Evolutionary conservation across 2,329 filamentous ascomycete genomes (phyloP).

Genomic region (Didymella exigua): DNA sequence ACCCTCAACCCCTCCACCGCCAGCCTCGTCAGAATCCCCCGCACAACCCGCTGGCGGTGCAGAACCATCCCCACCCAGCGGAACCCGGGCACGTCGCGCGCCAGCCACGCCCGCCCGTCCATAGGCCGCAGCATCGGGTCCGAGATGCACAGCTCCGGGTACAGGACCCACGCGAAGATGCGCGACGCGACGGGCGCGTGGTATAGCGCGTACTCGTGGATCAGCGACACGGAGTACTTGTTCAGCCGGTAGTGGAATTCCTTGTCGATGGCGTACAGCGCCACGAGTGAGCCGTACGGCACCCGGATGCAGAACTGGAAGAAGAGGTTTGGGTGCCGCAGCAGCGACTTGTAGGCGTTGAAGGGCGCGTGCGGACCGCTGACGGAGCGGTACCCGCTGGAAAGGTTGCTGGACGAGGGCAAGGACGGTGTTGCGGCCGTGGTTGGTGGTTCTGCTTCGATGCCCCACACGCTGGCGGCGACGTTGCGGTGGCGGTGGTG

Average conservation of each 20-base stretch:
- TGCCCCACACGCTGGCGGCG: constrained; percentile 28
- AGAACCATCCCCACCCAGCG: constrained; percentile 71
- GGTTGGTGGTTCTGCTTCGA: constrained; percentile 2
- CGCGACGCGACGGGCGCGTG: constrained; percentile 61
- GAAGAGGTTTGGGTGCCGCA: constrained; percentile 46
- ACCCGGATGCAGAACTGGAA: constrained; percentile 42
- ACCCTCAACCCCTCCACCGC: constrained; percentile 60
- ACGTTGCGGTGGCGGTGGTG: constrained; percentile 32
- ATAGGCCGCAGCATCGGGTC: constrained; percentile 63
- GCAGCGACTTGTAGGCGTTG: constrained; percentile 44
- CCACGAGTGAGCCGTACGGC: constrained; percentile 26
- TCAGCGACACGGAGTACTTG: constrained; percentile 61
- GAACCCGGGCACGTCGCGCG: constrained; percentile 63
- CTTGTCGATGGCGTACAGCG: constrained; percentile 49
- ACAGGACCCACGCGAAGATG: constrained; percentile 68
- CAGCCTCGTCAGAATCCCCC: constrained; percentile 66
- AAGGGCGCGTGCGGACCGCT: constrained; percentile 22
- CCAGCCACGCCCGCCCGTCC: constrained; percentile 41
- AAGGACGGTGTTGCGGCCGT: background rate
- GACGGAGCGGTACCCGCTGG: background rate
- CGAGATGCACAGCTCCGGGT: constrained; percentile 60
- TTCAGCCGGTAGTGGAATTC: constrained; percentile 48
- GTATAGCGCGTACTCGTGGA: constrained; percentile 60
- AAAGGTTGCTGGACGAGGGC: background rate
- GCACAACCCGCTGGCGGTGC: constrained; percentile 48